Percentiles rank a stretch among this genome's conserved stretches.
Evolutionary conservation across 176 grass and related monocot genomes (phyloP).

Genomic region (Poa pratensis): DNA sequence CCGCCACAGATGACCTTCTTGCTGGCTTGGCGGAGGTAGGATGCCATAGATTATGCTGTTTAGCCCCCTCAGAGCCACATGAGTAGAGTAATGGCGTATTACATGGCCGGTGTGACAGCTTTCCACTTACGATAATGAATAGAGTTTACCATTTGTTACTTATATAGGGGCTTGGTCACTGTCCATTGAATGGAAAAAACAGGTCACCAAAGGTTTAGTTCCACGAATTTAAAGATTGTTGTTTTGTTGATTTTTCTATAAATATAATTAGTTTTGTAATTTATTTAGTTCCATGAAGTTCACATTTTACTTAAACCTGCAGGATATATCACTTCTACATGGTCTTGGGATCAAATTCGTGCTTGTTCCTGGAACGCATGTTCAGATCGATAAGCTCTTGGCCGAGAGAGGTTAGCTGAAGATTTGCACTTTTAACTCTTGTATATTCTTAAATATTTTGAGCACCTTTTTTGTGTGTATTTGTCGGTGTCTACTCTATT

Average conservation of each 20-base stretch:
- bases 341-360: conserved; percentile 97
- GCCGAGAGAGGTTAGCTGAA: conserved; percentile 68
- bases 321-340: conserved; percentile 98
- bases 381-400: conserved; percentile 92
- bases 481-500: neutral
- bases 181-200: neutral
- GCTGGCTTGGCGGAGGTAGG: neutral
- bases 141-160: neutral
- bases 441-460: conserved; percentile 3
- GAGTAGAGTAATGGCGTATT: neutral
- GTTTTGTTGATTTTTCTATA: neutral
- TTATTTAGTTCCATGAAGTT: conserved; percentile 14
- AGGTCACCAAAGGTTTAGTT: neutral
- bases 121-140: neutral
- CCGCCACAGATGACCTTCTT: neutral
- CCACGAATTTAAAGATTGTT: neutral
- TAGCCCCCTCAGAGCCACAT: neutral
- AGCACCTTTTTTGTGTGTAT: conserved; percentile 12
- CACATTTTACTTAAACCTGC: conserved; percentile 17
- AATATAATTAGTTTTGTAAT: neutral
- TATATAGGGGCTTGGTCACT: conserved; percentile 5
- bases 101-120: neutral
- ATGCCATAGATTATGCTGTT: neutral
- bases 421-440: conserved; percentile 22
- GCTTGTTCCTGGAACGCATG: conserved; percentile 91